Evolutionary conservation across 257 asterid genomes (phyloP).

Genomic region (Ophiorrhiza pumila): DNA sequence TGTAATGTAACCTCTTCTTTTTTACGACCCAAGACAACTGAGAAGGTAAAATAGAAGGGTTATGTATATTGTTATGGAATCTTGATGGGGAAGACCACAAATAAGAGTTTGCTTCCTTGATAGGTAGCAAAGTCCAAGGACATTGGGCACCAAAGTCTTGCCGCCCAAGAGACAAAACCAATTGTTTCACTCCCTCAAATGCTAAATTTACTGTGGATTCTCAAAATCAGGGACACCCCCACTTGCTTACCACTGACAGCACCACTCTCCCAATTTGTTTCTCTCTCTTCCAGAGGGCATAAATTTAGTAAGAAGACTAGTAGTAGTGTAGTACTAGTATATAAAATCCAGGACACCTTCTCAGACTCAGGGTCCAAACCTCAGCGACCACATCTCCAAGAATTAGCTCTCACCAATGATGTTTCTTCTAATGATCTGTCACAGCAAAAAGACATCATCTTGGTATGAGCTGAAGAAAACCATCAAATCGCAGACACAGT

Average conservation of each 20-base stretch:
- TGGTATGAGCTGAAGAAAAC: constrained; percentile 40
- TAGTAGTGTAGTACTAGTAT: constrained; percentile 3
- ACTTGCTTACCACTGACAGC: constrained; percentile 36
- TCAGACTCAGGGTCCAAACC: constrained; percentile 28
- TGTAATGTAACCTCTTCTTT: constrained; percentile 2
- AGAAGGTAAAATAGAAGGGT: constrained; percentile 5
- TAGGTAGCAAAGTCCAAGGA: constrained; percentile 27
- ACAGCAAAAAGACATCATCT: constrained; percentile 44
- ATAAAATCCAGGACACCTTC: constrained; percentile 18
- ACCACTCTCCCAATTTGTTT: constrained; percentile 23
- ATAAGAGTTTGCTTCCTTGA: constrained; percentile 23
- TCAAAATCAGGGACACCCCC: constrained; percentile 28
- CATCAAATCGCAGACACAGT: constrained; percentile 48
- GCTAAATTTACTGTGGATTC: constrained; percentile 24
- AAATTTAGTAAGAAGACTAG: constrained; percentile 1
- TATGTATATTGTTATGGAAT: neutral
- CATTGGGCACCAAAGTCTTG: constrained; percentile 21
- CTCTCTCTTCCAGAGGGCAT: constrained; percentile 13
- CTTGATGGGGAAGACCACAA: constrained; percentile 18
- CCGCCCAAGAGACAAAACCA: constrained; percentile 19
- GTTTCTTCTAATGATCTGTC: constrained; percentile 40
- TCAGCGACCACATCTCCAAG: constrained; percentile 34
- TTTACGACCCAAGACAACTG: constrained; percentile 6
- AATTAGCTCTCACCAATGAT: constrained; percentile 32
- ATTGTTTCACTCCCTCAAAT: constrained; percentile 18